Evolutionary conservation across 495 filamentous ascomycete species (phyloP), one percentile per base, ranked within the genome.

Genomic region (Xylaria curta): DNA sequence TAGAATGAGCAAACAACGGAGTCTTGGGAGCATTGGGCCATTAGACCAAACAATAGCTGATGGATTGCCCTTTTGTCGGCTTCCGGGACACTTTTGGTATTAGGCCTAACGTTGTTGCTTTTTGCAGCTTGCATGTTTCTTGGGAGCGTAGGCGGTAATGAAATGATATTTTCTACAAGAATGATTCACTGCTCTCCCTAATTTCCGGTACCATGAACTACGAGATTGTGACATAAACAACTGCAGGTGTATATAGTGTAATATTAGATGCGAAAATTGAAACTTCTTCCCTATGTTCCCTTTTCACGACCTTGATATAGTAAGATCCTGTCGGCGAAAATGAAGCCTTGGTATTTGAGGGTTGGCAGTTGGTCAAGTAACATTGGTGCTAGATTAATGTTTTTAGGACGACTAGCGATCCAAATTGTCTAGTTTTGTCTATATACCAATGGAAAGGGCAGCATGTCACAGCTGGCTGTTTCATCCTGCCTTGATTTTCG

Each of bases 61-160:
- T 69, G 36, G 21, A 40, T 21, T 69, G 54, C 64, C 56, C 47
- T 47, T 49, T 59, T 38, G 40, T 61, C 49, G 15, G 36, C 38
- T 46, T 60, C 38, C 7, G 33, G 33, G 38, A 21, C 58, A 42
- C 13, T 68, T 17, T 36, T 24, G 51, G 15, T 68, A 38, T 68
- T 19, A n/a, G n/a, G 38, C 19, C 26, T 38, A 24, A 10, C 28
- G 17, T 51, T 66, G 31, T 24, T 51, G 21, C 7, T 66, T 46
- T 51, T 46, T 51, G 10, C 63, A 8, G 46, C 46, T 46, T 68
- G 26, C 21, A 46, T 36, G 44, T 47, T 68, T 54, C 10, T 28
- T 19, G 40, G 40, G 66, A 56, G 53, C 36, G 13, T 49, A 69
- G 66, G 53, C 15, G 66, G 66, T 69, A 69, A 44, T 46, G 26